Evolutionary conservation across 2,329 filamentous ascomycete genomes (phyloP), one percentile per base, ranked within the genome.

Genomic region (Fusarium zealandicum): DNA sequence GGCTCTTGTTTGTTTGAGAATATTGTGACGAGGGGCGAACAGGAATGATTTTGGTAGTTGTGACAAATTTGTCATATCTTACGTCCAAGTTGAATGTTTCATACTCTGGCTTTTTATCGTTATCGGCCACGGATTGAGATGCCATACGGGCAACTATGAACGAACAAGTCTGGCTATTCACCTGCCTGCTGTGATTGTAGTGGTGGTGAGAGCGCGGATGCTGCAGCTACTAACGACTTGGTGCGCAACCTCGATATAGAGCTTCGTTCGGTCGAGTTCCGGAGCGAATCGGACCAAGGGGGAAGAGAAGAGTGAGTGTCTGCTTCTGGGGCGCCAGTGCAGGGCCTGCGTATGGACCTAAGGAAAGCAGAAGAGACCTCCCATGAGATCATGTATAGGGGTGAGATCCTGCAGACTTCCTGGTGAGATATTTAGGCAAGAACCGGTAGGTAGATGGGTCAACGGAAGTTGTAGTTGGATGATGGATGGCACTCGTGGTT

Each of bases 21-120:
- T 16, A 36, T 47, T 51, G 47, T 50, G 41, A 50, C 35, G 12
- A 31, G 45, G 38, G 59, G 59, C 59, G 55, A 62, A 62, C 56
- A 49, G 59, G 59, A 57, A 60, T 46, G 35, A 32, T 47, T 39
- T 28, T 12, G 20, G 12, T 45, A 45, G 33, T 45, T 45, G 32
- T 9, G 31, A 46, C 14, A 22, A n/a, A n/a, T 22, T 22, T 33
- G n/a, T 11, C 14, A 6, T 25, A 17, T 47, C 11, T 25, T 8
- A 25, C 5, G 7, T 25, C 7, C 2, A 9, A 5, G 4, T 9
- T 25, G 22, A 25, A 25, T 8, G 22, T 25, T 25, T 8, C 20
- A 20, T 25, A 25, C 22, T 8, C 22, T 25, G 9, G 22, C 22
- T 25, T 25, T 25, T 25, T 9, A 8, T 25, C 7, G 22, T 25